Base-by-base conservation (phyloP, 257 asterid genomes). In the Penstemon eatonii region DNA sequence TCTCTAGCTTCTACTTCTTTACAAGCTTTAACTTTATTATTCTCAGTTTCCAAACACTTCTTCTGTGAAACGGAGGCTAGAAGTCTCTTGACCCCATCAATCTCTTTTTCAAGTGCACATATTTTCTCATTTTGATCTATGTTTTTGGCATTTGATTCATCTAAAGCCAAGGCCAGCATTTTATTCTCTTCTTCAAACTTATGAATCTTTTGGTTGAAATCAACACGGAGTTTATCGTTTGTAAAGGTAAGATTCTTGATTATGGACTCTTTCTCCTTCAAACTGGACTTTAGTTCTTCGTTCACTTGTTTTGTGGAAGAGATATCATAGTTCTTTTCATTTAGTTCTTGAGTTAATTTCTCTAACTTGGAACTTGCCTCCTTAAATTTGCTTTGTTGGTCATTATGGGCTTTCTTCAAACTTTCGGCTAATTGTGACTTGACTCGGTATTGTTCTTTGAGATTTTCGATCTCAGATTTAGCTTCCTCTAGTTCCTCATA, bases 401-500 rank as follows among this genome's bases (percentile, higher is more conserved):
- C 95, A 67, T 38, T 70, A 73, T 89, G 82, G 54, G 89, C 80
- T 77, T 84, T 86, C 80, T 77, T 92, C 72, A 92, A 76, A 56
- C 76, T 72, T 40, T 86, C 96, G 3, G 91, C 80, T 40, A 89
- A 78, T 55, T 86, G 87, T 41, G 60, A 63, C 73, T 89, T 89
- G 3, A 41, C 68, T 51, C 71, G 72, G 75, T 68, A 83, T 75
- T 87, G 84, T 52, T 58, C 79, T 69, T 69, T 76, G 58, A 89
- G 92, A 78, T 75, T 87, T 65, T 82, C 86, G 62, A 86, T 60
- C 80, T 89, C 92, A 45, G 86, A 80, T 80, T 82, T 89, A 49
- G 89, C 86, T 51, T 84, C 92, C 43, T 92, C 96, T n/a, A 92
- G 81, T 73, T 85, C 98, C 83, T 82, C 88, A 57, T 83, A 78